A percentile compares a stretch with the other conserved stretches of the same genome.
Conservation (phyloP, 78 protist genomes). For the Chrysochromulina tobinii region DNA sequence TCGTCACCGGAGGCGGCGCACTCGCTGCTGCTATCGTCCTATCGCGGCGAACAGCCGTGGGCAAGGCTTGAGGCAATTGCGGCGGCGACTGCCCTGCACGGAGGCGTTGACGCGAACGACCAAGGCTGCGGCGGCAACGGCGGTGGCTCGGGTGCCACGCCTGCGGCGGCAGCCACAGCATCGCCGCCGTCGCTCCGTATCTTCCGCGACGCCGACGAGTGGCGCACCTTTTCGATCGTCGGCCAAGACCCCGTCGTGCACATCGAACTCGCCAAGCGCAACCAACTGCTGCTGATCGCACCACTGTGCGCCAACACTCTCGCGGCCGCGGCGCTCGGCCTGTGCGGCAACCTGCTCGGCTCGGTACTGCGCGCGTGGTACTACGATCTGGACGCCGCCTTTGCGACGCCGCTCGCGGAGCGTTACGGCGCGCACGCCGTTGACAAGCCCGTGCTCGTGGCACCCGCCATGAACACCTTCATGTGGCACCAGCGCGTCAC, state of each 20-base stretch:
- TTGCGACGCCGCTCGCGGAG: not conserved
- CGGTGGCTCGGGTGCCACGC: not conserved
- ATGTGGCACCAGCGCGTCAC: conserved; percentile 93
- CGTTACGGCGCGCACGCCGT: not conserved
- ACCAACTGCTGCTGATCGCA: conserved; percentile 77
- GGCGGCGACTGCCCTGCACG: not conserved
- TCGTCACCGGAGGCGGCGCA: not conserved
- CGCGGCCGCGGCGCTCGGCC: conserved; percentile 82
- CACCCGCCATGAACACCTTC: conserved; percentile 93
- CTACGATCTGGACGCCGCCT: not conserved
- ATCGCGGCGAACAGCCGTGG: not conserved
- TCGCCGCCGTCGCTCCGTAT: not conserved
- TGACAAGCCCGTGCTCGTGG: conserved; percentile 52
- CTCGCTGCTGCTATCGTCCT: not conserved
- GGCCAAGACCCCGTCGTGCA: conserved; percentile 72
- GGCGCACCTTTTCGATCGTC: conserved; percentile 44
- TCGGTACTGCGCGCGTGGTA: conserved; percentile 80
- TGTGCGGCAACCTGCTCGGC: conserved; percentile 82
- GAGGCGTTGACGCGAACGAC: not conserved
- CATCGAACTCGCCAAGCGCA: conserved; percentile 43
- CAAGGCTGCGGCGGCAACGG: not conserved
- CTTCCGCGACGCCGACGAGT: conserved; percentile 58
- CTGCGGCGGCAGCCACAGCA: not conserved
- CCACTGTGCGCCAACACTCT: conserved; percentile 92
- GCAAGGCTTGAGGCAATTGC: not conserved